Conservation (phyloP, 2,329 filamentous ascomycete genomes). For the Verruconis gallopava region DNA sequence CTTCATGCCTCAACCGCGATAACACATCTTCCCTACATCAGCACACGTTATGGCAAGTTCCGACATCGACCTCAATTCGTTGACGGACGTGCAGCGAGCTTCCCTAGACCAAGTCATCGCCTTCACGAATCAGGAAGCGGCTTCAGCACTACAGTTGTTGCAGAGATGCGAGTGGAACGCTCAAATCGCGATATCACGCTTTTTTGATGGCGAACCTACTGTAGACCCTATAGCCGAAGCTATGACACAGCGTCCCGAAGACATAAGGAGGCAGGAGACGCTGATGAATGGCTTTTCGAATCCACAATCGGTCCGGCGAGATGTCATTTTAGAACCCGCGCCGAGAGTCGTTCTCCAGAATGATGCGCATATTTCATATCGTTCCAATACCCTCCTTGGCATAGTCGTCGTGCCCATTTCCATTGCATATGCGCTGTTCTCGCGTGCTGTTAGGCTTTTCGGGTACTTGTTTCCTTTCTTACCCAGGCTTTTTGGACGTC, state of each 20-base stretch:
- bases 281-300: conserved; percentile 42
- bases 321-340: conserved; percentile 49
- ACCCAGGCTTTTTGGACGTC: conserved; percentile 44
- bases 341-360: conserved; percentile 73
- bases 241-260: conserved; percentile 45
- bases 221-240: conserved; percentile 61
- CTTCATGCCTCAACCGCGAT: conserved; percentile 1
- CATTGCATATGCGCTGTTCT: conserved; percentile 59
- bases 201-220: conserved; percentile 89
- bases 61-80: conserved; percentile 48
- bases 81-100: conserved; percentile 66
- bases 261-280: conserved; percentile 57
- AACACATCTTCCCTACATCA: conserved; percentile 1
- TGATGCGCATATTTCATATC: conserved; percentile 49
- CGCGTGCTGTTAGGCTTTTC: conserved; percentile 57
- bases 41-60: conserved; percentile 25
- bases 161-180: conserved; percentile 92
- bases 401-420: conserved; percentile 73
- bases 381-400: conserved; percentile 62
- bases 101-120: conserved; percentile 79
- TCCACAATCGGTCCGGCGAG: conserved; percentile 20
- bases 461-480: conserved; percentile 71
- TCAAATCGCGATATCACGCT: conserved; percentile 92
- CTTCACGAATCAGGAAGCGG: conserved; percentile 71
- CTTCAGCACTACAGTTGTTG: conserved; percentile 65